Evolutionary conservation across 352 stramenopile genomes (phyloP).

Genomic region (Phytophthora citricola): DNA sequence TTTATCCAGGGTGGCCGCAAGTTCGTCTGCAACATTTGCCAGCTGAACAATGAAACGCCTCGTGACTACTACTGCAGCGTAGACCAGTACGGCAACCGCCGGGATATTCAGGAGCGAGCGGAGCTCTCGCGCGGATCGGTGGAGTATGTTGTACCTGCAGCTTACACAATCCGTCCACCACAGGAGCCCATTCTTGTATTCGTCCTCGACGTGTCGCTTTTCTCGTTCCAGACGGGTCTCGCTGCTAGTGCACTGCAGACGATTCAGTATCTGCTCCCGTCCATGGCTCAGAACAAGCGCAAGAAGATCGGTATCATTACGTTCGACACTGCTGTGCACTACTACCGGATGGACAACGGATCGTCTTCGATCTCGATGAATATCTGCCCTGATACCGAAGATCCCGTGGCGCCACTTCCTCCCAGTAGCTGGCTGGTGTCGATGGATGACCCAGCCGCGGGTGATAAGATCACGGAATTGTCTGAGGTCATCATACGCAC

Average conservation of each 20-base stretch:
- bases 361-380: slow-evolving; percentile 74
- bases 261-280: slow-evolving; percentile 82
- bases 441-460: slow-evolving; percentile 77
- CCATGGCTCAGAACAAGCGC: slow-evolving; percentile 78
- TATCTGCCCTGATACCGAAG: slow-evolving; percentile 83
- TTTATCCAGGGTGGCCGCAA: slow-evolving; percentile 86
- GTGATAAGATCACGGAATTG: slow-evolving; percentile 74
- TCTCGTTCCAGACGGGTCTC: slow-evolving; percentile 81
- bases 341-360: slow-evolving; percentile 81
- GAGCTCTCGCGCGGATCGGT: slow-evolving; percentile 87
- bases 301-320: slow-evolving; percentile 92
- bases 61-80: slow-evolving; percentile 90
- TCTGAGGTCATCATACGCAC: slow-evolving; percentile 73
- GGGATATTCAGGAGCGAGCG: slow-evolving; percentile 79
- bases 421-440: slow-evolving; percentile 83
- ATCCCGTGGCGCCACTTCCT: slow-evolving; percentile 76
- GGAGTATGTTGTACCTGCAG: slow-evolving; percentile 83
- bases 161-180: slow-evolving; percentile 84
- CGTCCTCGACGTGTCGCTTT: slow-evolving; percentile 87
- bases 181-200: slow-evolving; percentile 91
- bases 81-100: slow-evolving; percentile 85
- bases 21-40: slow-evolving; percentile 92
- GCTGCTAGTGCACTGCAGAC: slow-evolving; percentile 65
- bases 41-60: slow-evolving; percentile 83
- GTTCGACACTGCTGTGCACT: slow-evolving; percentile 86